Percentiles rank a stretch among this genome's conserved stretches.
Evolutionary conservation across 495 filamentous ascomycete genomes (phyloP).

Genomic region (Collariella sp.): DNA sequence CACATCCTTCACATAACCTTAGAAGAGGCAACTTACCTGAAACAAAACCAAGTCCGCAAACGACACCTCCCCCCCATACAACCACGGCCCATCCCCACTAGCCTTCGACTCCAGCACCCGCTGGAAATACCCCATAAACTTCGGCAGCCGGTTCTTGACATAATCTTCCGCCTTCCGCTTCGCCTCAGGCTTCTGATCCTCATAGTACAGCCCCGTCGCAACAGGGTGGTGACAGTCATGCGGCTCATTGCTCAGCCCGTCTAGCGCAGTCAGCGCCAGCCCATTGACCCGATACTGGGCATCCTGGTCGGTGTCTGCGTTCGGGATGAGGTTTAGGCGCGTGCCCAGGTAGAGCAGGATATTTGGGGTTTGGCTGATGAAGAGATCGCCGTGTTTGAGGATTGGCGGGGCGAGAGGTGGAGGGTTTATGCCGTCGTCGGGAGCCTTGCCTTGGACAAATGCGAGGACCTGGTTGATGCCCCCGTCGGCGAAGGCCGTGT

Average conservation of each 20-base stretch:
- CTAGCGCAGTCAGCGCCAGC: conserved; percentile 57
- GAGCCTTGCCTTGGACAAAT: conserved; percentile 26
- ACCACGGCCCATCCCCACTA: conserved; percentile 46
- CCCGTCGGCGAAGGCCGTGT: conserved; percentile 40
- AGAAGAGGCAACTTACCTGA: conserved; percentile 37
- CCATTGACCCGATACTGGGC: conserved; percentile 45
- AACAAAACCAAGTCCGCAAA: conserved; percentile 63
- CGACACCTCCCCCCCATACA: conserved; percentile 50
- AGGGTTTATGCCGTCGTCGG: conserved; percentile 43
- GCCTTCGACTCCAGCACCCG: conserved; percentile 48
- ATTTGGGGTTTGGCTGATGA: conserved; percentile 56
- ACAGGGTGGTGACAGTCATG: conserved; percentile 64
- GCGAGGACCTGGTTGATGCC: conserved; percentile 31
- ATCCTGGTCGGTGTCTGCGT: conserved; percentile 33
- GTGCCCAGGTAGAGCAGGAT: conserved; percentile 55
- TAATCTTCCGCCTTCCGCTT: conserved; percentile 44
- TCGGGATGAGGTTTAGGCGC: conserved; percentile 42
- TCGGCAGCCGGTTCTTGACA: conserved; percentile 50
- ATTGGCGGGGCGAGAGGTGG: conserved; percentile 54
- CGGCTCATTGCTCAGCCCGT: conserved; percentile 53
- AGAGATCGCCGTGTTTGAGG: conserved; percentile 48
- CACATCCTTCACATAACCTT: background rate
- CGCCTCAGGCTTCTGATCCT: conserved; percentile 57
- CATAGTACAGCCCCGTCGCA: conserved; percentile 47
- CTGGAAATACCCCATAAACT: conserved; percentile 58